phyloP scores from a whole-genome alignment of 1,284 basidiomycete genomes.

The Cutaneotrichosporon spelunceum region DNA sequence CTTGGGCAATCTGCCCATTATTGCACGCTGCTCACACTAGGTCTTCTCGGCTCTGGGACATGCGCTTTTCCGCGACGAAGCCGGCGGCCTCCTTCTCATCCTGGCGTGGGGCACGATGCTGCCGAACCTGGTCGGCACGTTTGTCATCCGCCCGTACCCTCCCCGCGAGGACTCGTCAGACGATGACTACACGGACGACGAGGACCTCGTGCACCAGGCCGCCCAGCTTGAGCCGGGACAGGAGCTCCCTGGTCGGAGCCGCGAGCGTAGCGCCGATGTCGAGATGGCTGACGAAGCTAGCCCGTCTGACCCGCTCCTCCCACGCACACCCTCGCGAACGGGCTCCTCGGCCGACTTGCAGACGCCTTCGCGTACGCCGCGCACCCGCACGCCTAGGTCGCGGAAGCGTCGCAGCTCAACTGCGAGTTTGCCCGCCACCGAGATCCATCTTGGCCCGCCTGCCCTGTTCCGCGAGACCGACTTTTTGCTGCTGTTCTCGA shows the following conservation, averaged over 20 bases:
- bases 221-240: constrained; percentile 9
- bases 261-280: neutral
- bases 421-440: constrained; percentile 28
- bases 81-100: constrained; percentile 65
- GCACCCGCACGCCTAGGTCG: neutral
- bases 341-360: neutral
- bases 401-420: constrained; percentile 24
- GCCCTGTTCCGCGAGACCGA: constrained; percentile 54
- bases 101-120: constrained; percentile 67
- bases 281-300: constrained; percentile 3
- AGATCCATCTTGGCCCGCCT: constrained; percentile 30
- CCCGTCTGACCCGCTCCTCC: neutral
- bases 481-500: constrained; percentile 70
- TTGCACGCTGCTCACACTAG: constrained; percentile 16
- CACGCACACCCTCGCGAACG: neutral
- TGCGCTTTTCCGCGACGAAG: constrained; percentile 65
- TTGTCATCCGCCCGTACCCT: constrained; percentile 63
- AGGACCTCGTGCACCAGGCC: constrained; percentile 17
- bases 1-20: neutral
- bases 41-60: constrained; percentile 68
- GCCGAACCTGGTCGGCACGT: constrained; percentile 65
- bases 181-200: constrained; percentile 22
- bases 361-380: neutral
- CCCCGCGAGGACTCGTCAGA: constrained; percentile 28
- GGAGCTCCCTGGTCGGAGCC: neutral